Evolutionary conservation across 805 yeast species (phyloP), one percentile per base, ranked within the genome.

Genomic region (Diddensiella santjacobensis): DNA sequence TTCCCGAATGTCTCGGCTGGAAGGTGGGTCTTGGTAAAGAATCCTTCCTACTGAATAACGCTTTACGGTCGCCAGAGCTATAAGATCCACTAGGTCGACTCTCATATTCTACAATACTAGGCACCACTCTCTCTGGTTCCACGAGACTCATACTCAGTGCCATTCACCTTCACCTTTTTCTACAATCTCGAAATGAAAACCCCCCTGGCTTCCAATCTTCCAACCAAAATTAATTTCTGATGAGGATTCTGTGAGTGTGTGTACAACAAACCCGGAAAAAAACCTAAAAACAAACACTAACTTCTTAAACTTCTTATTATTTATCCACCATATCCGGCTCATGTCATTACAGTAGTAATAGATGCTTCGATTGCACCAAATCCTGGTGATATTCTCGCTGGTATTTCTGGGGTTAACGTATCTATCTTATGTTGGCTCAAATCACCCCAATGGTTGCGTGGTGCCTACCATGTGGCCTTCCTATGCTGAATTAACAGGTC

Each of bases 391-490:
- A 5, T 17, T 33, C 3, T 26, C 45, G 6, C 39, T 36, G 22
- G 26, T 38, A 13, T 42, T 47, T 40, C 22, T 42, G 13, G 42
- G 19, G 17, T 23, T 19, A n/a, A 23, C 39, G 23, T 38, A 36
- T 31, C 26, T 13, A 5, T 35, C 43, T 8, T 35, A 35, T 35
- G 38, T 17, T 6, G 15, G 3, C 3, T 17, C 47, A 3, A 33
- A 17, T 3, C 20, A 10, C 29, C 46, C 50, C 4, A 30, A 53
- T 11, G 52, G 52, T 2, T 59, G 63, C 49, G 51, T 38, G 13
- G 33, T 43, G 35, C 46, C 52, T 13, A 51, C 55, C 47, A 59
- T 53, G 50, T 43, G 51, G 24, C 58, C 59, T 3, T 37, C 53
- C 23, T 58, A 58, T 38, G 57, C 59, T 3, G 43, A 15, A 18